These are phyloP conservation scores for Dryadomyces quercus-mongolicae DNA, from an alignment of 2,329 filamentous ascomycete genomes.

Conservation along the genomic window DNA sequence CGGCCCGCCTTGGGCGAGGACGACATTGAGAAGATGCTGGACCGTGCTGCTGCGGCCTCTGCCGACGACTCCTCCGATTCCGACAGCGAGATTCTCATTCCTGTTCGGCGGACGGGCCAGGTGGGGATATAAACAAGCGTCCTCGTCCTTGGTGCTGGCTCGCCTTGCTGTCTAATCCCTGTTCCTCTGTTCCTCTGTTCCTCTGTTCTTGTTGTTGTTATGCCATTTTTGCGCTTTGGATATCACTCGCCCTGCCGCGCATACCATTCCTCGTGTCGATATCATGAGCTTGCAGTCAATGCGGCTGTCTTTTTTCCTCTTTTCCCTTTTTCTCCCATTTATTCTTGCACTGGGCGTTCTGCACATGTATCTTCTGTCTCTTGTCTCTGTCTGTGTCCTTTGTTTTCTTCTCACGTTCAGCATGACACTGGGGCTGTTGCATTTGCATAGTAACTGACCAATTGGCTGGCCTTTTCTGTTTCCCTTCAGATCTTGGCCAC, in stretches of 20 bases:
- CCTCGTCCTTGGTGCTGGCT: no score
- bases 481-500: not conserved
- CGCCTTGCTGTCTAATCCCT: not conserved
- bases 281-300: not conserved
- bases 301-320: not conserved
- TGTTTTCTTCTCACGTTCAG: not conserved
- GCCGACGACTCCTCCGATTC: constrained; percentile 43
- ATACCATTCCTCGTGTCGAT: not conserved
- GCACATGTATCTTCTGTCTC: no score
- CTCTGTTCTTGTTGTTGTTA: no score
- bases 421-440: not conserved
- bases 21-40: constrained; percentile 47
- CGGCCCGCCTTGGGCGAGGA: constrained; percentile 36
- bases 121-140: constrained; percentile 2
- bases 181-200: no score
- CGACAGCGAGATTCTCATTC: constrained; percentile 43
- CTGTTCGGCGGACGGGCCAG: constrained; percentile 13
- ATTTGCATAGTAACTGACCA: constrained; percentile 2
- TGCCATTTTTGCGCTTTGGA: not conserved
- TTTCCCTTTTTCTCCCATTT: not conserved
- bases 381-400: not conserved
- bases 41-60: constrained; percentile 33
- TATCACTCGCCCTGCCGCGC: not conserved
- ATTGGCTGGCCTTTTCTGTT: not conserved
- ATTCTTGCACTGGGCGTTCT: not conserved